Conservation (phyloP, 805 yeast species). For the Wickerhamomyces ciferrii region DNA sequence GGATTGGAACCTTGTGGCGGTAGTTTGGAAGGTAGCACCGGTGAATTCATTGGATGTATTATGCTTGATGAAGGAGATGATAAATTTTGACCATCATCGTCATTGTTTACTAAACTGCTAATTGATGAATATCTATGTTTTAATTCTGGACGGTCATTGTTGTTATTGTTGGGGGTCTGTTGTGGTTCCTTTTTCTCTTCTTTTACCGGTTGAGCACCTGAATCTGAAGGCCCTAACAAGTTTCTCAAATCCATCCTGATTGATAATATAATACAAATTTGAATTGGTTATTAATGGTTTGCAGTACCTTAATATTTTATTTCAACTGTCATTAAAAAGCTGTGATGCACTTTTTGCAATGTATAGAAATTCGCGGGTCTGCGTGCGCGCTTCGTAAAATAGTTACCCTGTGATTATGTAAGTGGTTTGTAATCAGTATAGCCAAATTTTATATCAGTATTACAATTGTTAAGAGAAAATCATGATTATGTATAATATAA, state of each 20-base stretch:
- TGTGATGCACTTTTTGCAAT: neutral
- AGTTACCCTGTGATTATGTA: neutral
- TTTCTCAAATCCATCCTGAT: slow-evolving; percentile 15
- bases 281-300: too few relatives aligned
- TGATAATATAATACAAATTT: too few relatives aligned
- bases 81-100: neutral
- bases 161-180: neutral
- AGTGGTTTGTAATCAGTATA: neutral
- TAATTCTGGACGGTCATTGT: neutral
- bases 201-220: slow-evolving; percentile 5
- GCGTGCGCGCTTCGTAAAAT: too few relatives aligned
- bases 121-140: neutral
- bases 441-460: too few relatives aligned
- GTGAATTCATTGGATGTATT: slow-evolving; percentile 6
- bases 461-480: too few relatives aligned
- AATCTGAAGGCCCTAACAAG: slow-evolving; percentile 7
- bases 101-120: neutral
- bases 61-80: neutral
- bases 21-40: slow-evolving; percentile 3
- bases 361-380: neutral
- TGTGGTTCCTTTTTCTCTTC: slow-evolving; percentile 10
- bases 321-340: neutral
- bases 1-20: slow-evolving; percentile 1
- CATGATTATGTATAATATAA: neutral
- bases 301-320: too few relatives aligned